Evolutionary conservation across 164 flowering plant species (phyloP).

Genomic region (Magnolia changhungtana): DNA sequence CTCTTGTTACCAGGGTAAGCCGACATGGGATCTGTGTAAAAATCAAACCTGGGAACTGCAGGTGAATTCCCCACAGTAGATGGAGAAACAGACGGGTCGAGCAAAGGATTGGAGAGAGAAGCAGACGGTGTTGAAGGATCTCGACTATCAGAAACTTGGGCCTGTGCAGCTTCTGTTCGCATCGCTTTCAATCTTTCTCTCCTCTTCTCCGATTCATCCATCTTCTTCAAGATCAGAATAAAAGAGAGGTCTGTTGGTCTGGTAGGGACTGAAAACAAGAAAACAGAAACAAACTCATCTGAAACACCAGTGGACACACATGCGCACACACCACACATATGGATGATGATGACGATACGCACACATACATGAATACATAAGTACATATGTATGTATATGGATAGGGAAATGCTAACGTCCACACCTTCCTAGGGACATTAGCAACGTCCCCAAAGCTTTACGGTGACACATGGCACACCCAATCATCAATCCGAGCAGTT

Average conservation of each 20-base stretch:
- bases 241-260: background rate
- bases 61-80: slow-evolving; percentile 2
- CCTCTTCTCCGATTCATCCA: slow-evolving; percentile 50
- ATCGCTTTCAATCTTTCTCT: slow-evolving; percentile 75
- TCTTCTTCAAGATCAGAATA: background rate
- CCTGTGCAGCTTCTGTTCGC: slow-evolving; percentile 59
- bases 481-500: too few relatives aligned
- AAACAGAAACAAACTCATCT: background rate
- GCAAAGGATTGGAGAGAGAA: slow-evolving; percentile 58
- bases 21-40: slow-evolving; percentile 75
- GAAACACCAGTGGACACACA: too few relatives aligned
- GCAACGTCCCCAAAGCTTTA: too few relatives aligned
- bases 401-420: too few relatives aligned
- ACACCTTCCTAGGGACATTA: too few relatives aligned
- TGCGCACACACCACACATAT: too few relatives aligned
- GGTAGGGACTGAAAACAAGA: background rate
- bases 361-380: too few relatives aligned
- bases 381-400: too few relatives aligned
- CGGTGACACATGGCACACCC: too few relatives aligned
- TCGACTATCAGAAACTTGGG: slow-evolving; percentile 14
- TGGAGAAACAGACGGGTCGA: slow-evolving; percentile 28
- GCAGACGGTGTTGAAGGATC: slow-evolving; percentile 12
- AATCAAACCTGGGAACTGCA: slow-evolving; percentile 59
- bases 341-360: too few relatives aligned
- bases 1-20: slow-evolving; percentile 55